A percentile compares a stretch with the other conserved stretches of the same genome.
phyloP scores from a whole-genome alignment of 2,329 filamentous ascomycete species.

The Zymoseptoria ardabiliae region DNA sequence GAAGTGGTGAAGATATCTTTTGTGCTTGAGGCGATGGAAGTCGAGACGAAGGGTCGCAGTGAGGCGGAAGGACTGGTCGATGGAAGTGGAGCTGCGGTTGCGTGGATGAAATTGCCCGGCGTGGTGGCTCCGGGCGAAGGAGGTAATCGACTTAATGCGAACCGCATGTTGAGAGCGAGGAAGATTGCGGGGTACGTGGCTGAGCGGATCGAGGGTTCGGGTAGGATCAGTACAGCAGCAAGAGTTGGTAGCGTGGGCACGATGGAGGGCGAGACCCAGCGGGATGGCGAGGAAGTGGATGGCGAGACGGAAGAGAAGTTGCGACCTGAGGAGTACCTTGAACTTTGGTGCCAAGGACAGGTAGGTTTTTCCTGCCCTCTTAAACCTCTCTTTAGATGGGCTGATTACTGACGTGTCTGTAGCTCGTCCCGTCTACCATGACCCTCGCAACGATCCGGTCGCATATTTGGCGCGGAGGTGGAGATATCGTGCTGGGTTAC shows the following conservation, averaged over 20 bases:
- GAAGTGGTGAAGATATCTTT: conserved; percentile 97
- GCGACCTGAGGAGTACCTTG: conserved; percentile 85
- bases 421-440: conserved; percentile 70
- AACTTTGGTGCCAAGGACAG: conserved; percentile 89
- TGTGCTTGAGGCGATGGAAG: conserved; percentile 56
- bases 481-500: conserved; percentile 85
- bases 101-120: conserved; percentile 49
- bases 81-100: background rate
- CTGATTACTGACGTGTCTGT: conserved; percentile 32
- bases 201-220: conserved; percentile 69
- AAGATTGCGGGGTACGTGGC: conserved; percentile 91
- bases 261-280: conserved; percentile 32
- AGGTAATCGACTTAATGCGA: conserved; percentile 89
- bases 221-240: background rate
- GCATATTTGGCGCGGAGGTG: conserved; percentile 91
- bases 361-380: conserved; percentile 48
- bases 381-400: conserved; percentile 17
- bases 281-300: conserved; percentile 9
- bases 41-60: background rate
- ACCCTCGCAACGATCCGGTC: conserved; percentile 88
- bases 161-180: conserved; percentile 89
- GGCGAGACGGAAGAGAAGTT: conserved; percentile 46
- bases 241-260: background rate
- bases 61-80: background rate
- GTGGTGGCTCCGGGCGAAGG: conserved; percentile 60